phyloP scores from a whole-genome alignment of 2,329 filamentous ascomycete species.

The Cladosporium halotolerans region DNA sequence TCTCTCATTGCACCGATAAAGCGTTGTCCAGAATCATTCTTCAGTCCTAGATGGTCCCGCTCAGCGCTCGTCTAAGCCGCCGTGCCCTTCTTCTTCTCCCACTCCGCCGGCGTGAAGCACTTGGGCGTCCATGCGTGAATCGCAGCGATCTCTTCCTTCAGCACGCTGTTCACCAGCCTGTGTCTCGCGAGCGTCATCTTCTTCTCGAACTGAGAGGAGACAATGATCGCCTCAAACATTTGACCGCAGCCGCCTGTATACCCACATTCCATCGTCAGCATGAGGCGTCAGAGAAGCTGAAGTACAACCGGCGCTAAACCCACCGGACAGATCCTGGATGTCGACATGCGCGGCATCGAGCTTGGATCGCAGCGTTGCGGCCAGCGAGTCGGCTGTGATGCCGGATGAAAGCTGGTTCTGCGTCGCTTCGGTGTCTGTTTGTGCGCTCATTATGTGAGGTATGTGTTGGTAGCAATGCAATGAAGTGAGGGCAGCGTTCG shows the following conservation, averaged over 20 bases:
- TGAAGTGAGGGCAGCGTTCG: no score
- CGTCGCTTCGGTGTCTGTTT: slow-evolving; percentile 36
- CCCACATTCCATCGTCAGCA: no score
- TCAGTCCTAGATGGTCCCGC: no score
- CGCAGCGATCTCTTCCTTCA: slow-evolving; percentile 80
- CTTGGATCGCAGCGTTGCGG: slow-evolving; percentile 60
- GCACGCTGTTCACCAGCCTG: slow-evolving; percentile 72
- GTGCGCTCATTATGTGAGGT: slow-evolving; percentile 35
- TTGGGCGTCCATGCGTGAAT: slow-evolving; percentile 96
- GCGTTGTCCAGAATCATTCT: no score
- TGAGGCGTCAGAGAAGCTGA: not conserved
- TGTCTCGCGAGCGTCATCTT: slow-evolving; percentile 73
- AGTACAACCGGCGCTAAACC: slow-evolving; percentile 18
- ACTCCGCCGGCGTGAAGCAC: slow-evolving; percentile 87
- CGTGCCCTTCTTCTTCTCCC: slow-evolving; percentile 57
- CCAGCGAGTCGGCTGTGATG: slow-evolving; percentile 69
- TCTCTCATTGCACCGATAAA: no score
- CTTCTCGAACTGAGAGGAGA: slow-evolving; percentile 47
- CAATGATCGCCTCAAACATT: slow-evolving; percentile 64
- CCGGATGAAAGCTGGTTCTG: slow-evolving; percentile 50
- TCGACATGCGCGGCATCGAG: slow-evolving; percentile 74
- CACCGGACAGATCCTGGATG: slow-evolving; percentile 89
- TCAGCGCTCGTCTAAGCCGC: no score
- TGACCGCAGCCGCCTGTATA: slow-evolving; percentile 61
- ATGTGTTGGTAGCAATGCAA: not conserved